Base-by-base conservation (phyloP, 176 grass and related monocot genomes). In the Triticum dicoccoides region DNA sequence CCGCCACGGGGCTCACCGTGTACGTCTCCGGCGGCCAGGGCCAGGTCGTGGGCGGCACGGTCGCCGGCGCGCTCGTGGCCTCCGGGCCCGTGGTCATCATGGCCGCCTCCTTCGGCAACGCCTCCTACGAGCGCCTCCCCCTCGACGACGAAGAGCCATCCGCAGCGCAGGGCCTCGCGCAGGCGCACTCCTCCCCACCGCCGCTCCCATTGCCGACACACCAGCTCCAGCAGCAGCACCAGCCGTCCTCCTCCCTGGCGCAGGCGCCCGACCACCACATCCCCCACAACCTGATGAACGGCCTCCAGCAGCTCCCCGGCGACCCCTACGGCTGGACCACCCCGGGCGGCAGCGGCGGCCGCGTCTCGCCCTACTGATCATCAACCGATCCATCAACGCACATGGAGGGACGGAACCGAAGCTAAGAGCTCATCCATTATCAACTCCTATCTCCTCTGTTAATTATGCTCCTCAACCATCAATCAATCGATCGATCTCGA, bases 71-170 rank as follows among this genome's bases (percentile, higher is more conserved):
- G 5, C 94, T 98, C 75, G n/a, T 96, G 0, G 90, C 96, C 6
- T 84, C 90, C 0, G 92, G 92, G 2, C 96, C 96, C 6, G 93
- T 98, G 20, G 91, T 98, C 8, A 94, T 98, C 82, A 92, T 98
- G 70, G 92, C 94, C 13, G 97, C 97, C 15, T 96, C 91, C 23
- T 98, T 98, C 85, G 92, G 94, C 30, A 96, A 98, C 94, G 92
- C 97, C n/a, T 85, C 92, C 30, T 99, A 96, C 75, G 97, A 99
- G 80, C 85, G 94, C 79, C 90, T 99, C 30, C 97, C 97, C 1
- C 87, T 96, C 25, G 97, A 91, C 9, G 92, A 99, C 67, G 97
- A 99, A 45, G 97, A 94, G 24, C 82, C 76, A 54, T 54, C 51
- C 15, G 15, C 51, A 54, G 15, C 51, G 17, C 80, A 83, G 6